Conservation (phyloP, 768 basidiomycete species). For the Lactifluus volemus region DNA sequence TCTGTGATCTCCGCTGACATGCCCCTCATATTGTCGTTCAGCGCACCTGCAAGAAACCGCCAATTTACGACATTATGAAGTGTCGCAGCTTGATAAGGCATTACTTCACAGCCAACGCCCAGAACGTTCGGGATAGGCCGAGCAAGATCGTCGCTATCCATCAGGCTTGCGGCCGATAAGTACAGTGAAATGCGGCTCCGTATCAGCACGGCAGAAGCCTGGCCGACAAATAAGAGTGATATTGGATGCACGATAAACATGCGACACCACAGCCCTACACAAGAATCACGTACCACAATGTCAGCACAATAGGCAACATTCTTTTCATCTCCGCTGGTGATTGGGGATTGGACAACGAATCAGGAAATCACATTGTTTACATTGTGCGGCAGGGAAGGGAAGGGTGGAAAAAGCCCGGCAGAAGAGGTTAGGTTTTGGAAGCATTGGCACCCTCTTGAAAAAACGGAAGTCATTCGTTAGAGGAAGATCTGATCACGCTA, state of each 20-base stretch:
- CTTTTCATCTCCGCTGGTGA: background rate
- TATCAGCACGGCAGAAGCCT: slow-evolving; percentile 37
- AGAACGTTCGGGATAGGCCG: slow-evolving; percentile 30
- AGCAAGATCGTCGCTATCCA: slow-evolving; percentile 28
- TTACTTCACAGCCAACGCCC: slow-evolving; percentile 24
- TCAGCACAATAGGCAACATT: background rate
- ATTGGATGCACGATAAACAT: slow-evolving; percentile 25
- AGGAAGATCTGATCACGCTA: too few species aligned
- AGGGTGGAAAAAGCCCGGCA: too few species aligned
- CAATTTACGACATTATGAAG: background rate
- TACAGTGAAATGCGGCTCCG: slow-evolving; percentile 39
- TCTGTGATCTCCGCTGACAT: slow-evolving; percentile 59
- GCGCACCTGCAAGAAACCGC: background rate
- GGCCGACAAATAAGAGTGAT: slow-evolving; percentile 39
- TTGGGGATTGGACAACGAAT: background rate
- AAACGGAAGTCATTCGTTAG: too few species aligned
- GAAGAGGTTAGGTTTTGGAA: too few species aligned
- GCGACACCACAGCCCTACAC: background rate
- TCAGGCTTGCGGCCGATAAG: slow-evolving; percentile 39
- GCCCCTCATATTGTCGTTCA: background rate
- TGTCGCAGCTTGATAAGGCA: background rate
- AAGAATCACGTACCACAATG: background rate
- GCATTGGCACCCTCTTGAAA: too few species aligned
- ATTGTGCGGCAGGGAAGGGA: background rate
- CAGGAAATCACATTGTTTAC: background rate